Conservation (phyloP, 768 basidiomycete genomes). For the Hemileccinum rubropunctum region DNA sequence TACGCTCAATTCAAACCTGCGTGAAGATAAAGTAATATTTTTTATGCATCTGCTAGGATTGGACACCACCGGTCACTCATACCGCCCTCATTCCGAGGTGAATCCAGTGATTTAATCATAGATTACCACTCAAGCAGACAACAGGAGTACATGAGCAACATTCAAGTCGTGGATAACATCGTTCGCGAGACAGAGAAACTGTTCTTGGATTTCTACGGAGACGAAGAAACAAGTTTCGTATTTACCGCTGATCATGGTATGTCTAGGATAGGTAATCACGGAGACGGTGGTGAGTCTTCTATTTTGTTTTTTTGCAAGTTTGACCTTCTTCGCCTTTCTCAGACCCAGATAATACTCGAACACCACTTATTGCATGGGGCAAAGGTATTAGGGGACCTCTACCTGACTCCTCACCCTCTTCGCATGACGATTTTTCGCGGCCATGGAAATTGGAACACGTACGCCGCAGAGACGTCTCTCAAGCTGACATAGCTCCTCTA, state of each 20-base stretch:
- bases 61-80: constrained; percentile 86
- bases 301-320: neutral
- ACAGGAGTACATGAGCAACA: constrained; percentile 85
- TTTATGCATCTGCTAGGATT: constrained; percentile 83
- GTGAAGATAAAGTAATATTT: constrained; percentile 62
- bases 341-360: constrained; percentile 89
- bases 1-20: constrained; percentile 49
- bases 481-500: constrained; percentile 77
- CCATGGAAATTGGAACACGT: constrained; percentile 61
- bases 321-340: constrained; percentile 4
- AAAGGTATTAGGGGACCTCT: constrained; percentile 71
- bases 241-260: constrained; percentile 92
- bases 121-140: neutral
- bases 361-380: constrained; percentile 83
- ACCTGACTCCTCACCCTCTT: constrained; percentile 49
- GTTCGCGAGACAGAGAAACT: constrained; percentile 64
- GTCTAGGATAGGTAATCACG: constrained; percentile 86
- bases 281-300: constrained; percentile 66
- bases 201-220: constrained; percentile 60
- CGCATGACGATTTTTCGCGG: constrained; percentile 68
- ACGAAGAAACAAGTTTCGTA: constrained; percentile 68
- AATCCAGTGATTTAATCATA: neutral
- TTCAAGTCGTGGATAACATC: constrained; percentile 73
- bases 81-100: constrained; percentile 77
- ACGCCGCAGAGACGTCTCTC: constrained; percentile 71